Base-by-base conservation (phyloP, 2,329 filamentous ascomycete genomes). In the Beauveria rudraprayagi region DNA sequence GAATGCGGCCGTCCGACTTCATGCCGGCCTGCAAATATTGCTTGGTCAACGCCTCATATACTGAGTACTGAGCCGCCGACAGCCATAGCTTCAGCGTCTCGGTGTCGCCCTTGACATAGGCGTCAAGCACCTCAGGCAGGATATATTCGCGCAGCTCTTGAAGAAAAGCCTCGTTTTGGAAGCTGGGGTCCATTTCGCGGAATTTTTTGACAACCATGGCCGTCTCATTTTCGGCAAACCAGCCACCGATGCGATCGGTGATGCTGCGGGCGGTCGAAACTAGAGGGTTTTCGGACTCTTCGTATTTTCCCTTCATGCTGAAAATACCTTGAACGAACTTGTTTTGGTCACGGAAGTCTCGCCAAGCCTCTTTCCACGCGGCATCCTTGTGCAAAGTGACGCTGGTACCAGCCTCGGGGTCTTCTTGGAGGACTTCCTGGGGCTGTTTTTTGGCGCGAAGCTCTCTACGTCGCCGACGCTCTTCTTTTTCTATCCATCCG, bases 141-240 rank as follows among this genome's bases (percentile, higher is more conserved):
- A 99, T 97, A 75, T 97, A 99, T 76, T 97, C 93, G 73, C 94
- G 90, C 76, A 99, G 90, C 70, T 99, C 94, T 66, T 90, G 89
- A 56, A 97, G 78, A 80, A 97, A 99, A 0, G 92, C 90, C 75
- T 99, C 94, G 67, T 96, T 84, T 72, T 97, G 91, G 81, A 99
- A 99, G 66, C 82, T 83, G 5, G 94, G 93, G 68, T 99, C 94
- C 85, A 97, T 97, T 68, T 92, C 85, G 52, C 93, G 88, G 81
- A 99, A 96, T 75, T 93, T 96, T 80, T 97, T 97, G 78, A 97
- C 96, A 41, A 99, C 94, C 83, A 88, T 89, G 34, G 94, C 94
- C 0, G 92, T 97, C 78, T 99, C 94, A 74, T 97, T 99, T 75
- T 99, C 94, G 64, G 94, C 94, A 67, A 99, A 99, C 78, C 97